These are phyloP conservation scores for Hyphopichia fennica DNA, from an alignment of 1,139 yeast species.

Conservation along the genomic window DNA sequence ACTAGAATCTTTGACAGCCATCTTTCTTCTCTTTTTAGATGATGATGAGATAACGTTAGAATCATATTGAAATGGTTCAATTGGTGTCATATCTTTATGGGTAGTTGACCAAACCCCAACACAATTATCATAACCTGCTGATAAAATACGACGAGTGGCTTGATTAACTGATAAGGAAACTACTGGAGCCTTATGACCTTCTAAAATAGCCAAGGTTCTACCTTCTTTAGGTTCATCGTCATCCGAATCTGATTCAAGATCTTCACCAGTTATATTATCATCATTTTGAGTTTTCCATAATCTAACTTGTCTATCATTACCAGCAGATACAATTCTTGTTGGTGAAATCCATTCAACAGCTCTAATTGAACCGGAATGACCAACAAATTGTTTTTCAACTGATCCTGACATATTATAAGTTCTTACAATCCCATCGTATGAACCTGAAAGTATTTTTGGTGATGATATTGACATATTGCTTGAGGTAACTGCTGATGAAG, in stretches of 20 bases:
- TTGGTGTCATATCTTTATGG: constrained; percentile 78
- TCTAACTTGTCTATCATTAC: constrained; percentile 86
- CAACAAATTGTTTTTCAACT: constrained; percentile 77
- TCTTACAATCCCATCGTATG: constrained; percentile 92
- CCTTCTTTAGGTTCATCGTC: constrained; percentile 56
- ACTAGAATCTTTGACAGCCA: constrained; percentile 75
- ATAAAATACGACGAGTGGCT: constrained; percentile 58
- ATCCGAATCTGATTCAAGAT: constrained; percentile 33
- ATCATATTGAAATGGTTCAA: constrained; percentile 58
- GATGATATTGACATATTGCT: constrained; percentile 28
- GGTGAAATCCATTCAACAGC: constrained; percentile 77
- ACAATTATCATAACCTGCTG: constrained; percentile 83
- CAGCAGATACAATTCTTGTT: constrained; percentile 77
- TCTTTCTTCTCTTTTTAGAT: constrained; percentile 82
- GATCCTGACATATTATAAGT: constrained; percentile 85
- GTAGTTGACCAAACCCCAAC: constrained; percentile 88
- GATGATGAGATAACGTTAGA: constrained; percentile 64
- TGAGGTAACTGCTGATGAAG: constrained; percentile 23
- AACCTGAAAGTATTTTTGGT: constrained; percentile 76
- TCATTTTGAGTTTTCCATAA: constrained; percentile 76
- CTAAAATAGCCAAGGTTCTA: constrained; percentile 76
- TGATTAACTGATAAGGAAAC: constrained; percentile 67
- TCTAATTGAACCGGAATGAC: constrained; percentile 85
- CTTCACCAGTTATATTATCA: constrained; percentile 32
- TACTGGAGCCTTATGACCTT: constrained; percentile 88